A percentile compares a stretch with the other conserved stretches of the same genome.
These are phyloP conservation scores for Aspergillus sclerotiicarbonarius DNA, from an alignment of 495 filamentous ascomycete genomes.

Conservation along the genomic window DNA sequence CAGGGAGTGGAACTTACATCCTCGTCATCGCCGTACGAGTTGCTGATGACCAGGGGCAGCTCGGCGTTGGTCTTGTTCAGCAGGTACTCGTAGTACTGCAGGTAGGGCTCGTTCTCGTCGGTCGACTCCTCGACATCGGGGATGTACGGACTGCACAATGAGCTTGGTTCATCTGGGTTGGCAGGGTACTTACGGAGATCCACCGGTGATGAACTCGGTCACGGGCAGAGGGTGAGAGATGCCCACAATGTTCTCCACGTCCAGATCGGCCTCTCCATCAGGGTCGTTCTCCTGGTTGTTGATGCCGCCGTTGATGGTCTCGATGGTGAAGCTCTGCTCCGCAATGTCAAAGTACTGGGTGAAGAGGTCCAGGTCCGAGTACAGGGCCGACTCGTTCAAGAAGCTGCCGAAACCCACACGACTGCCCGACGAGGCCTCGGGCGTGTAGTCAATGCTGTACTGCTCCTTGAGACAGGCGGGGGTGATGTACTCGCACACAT, in stretches of 20 bases:
- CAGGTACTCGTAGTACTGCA: constrained; percentile 61
- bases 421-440: constrained; percentile 44
- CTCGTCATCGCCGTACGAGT: constrained; percentile 73
- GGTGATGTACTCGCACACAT: constrained; percentile 41
- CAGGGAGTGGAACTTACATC: constrained; percentile 17
- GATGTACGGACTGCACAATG: constrained; percentile 38
- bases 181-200: constrained; percentile 38
- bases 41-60: constrained; percentile 66
- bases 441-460: constrained; percentile 57
- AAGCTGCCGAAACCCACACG: constrained; percentile 58
- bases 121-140: constrained; percentile 58
- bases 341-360: constrained; percentile 35
- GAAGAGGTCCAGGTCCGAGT: constrained; percentile 33
- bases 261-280: constrained; percentile 63
- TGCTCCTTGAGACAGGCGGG: constrained; percentile 58
- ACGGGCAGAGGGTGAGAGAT: constrained; percentile 56
- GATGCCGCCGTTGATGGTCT: constrained; percentile 53
- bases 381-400: constrained; percentile 47
- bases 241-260: constrained; percentile 61
- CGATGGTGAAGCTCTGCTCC: constrained; percentile 54
- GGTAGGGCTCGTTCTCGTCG: constrained; percentile 64
- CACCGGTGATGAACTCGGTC: constrained; percentile 61
- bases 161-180: neutral
- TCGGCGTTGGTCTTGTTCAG: constrained; percentile 49
- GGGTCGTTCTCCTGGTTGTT: constrained; percentile 45